Evolutionary conservation across 768 basidiomycete species (phyloP).

Genomic region (Omphalotus guepiniiformis): DNA sequence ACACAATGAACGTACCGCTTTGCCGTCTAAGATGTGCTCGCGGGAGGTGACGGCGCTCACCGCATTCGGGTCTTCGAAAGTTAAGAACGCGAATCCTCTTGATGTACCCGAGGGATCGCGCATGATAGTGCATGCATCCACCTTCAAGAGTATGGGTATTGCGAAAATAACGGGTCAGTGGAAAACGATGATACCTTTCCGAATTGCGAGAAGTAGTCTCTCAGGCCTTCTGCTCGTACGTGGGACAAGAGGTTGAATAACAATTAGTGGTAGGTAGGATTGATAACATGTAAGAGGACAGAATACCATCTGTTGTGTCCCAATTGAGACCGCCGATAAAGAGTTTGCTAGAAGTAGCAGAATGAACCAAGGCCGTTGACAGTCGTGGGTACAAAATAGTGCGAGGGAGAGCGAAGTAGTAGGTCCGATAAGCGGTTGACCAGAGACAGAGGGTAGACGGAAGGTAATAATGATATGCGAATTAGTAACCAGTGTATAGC

Average conservation of each 20-base stretch:
- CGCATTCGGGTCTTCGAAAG: conserved; percentile 64
- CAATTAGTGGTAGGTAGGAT: conserved; percentile 32
- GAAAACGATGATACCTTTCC: conserved; percentile 49
- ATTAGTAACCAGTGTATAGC: conserved; percentile 28
- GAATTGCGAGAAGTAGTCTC: conserved; percentile 74
- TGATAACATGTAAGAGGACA: conserved; percentile 24
- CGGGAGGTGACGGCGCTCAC: conserved; percentile 63
- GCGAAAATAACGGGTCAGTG: conserved; percentile 10
- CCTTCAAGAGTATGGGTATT: conserved; percentile 30
- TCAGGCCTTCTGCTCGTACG: conserved; percentile 48
- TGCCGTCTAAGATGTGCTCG: conserved; percentile 74
- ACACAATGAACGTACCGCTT: conserved; percentile 46
- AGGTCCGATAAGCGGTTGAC: conserved; percentile 28
- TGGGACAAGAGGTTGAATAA: conserved; percentile 17
- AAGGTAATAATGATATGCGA: conserved; percentile 29
- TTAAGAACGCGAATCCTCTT: conserved; percentile 81
- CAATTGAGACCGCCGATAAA: conserved; percentile 89
- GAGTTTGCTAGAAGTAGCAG: conserved; percentile 63
- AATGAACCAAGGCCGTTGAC: conserved; percentile 5
- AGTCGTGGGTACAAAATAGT: conserved; percentile 22
- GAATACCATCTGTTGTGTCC: conserved; percentile 87
- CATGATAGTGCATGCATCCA: conserved; percentile 85
- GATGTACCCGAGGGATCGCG: conserved; percentile 73
- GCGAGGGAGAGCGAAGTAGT: conserved; percentile 16
- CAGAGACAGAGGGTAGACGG: conserved; percentile 29